These are phyloP conservation scores for Fistulinella prunicolor DNA, from an alignment of 768 basidiomycete species.

Conservation along the genomic window DNA sequence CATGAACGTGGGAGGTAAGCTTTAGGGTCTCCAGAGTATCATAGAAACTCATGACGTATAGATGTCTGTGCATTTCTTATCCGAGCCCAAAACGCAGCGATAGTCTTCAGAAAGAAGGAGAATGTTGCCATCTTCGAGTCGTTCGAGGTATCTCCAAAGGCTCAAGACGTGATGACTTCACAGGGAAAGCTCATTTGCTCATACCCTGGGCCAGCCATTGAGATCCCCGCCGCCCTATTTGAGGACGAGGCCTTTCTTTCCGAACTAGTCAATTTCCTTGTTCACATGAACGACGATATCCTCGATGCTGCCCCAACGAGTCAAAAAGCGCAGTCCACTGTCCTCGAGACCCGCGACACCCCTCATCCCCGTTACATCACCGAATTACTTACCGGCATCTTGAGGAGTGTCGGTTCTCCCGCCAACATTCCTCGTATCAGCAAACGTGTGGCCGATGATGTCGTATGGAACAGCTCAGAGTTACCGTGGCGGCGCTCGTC, in stretches of 20 bases:
- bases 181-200: slow-evolving; percentile 40
- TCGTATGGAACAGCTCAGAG: slow-evolving; percentile 1
- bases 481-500: slow-evolving; percentile 24
- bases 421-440: slow-evolving; percentile 9
- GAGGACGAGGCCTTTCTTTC: slow-evolving; percentile 29
- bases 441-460: slow-evolving; percentile 7
- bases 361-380: not conserved
- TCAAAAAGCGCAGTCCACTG: slow-evolving; percentile 4
- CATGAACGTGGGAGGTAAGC: slow-evolving; percentile 23
- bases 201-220: slow-evolving; percentile 42
- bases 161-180: slow-evolving; percentile 29
- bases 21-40: not conserved
- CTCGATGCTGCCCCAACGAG: not conserved
- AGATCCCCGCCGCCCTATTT: slow-evolving; percentile 28
- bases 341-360: slow-evolving; percentile 9
- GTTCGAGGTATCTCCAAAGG: slow-evolving; percentile 28
- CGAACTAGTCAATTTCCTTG: slow-evolving; percentile 34
- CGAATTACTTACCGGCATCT: not conserved
- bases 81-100: slow-evolving; percentile 44
- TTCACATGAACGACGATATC: not conserved
- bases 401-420: not conserved
- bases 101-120: slow-evolving; percentile 35
- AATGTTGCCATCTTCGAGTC: slow-evolving; percentile 37
- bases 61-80: slow-evolving; percentile 40
- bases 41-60: slow-evolving; percentile 12